Evolutionary conservation across 257 asterid genomes (phyloP).

Genomic region (Dorcoceras hygrometricum): DNA sequence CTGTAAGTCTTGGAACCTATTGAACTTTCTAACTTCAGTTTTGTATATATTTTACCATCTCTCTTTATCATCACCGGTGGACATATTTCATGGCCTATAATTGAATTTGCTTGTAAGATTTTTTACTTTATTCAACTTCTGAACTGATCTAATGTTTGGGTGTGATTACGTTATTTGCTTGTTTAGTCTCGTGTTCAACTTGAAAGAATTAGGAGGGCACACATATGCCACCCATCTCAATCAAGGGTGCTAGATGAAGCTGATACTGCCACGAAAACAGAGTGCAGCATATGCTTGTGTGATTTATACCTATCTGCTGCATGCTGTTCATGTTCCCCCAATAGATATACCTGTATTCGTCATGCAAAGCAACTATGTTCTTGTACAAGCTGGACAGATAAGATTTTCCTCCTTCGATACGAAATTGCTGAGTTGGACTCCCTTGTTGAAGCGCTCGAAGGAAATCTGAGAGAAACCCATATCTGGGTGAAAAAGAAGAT

Average conservation of each 20-base stretch:
- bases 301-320: constrained; percentile 70
- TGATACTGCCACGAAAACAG: constrained; percentile 38
- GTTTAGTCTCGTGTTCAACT: constrained; percentile 48
- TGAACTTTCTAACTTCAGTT: not conserved
- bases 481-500: constrained; percentile 43
- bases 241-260: constrained; percentile 38
- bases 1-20: not conserved
- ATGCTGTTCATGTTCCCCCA: constrained; percentile 66
- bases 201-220: constrained; percentile 50
- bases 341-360: constrained; percentile 46
- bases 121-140: not conserved
- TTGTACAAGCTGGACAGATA: constrained; percentile 47
- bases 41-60: not conserved
- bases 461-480: constrained; percentile 37
- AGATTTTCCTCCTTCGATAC: constrained; percentile 43
- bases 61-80: not conserved
- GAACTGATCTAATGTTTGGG: not conserved
- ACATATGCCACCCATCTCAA: constrained; percentile 39
- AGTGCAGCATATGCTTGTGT: constrained; percentile 58
- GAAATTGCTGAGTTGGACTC: constrained; percentile 39
- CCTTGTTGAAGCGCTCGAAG: constrained; percentile 73
- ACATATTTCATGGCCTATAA: not conserved
- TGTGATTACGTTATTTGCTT: constrained; percentile 12
- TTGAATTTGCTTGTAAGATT: not conserved
- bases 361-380: constrained; percentile 66